A percentile compares a stretch with the other conserved stretches of the same genome.
Conservation (phyloP, 2,329 filamentous ascomycete genomes). For the Cordyceps javanica region DNA sequence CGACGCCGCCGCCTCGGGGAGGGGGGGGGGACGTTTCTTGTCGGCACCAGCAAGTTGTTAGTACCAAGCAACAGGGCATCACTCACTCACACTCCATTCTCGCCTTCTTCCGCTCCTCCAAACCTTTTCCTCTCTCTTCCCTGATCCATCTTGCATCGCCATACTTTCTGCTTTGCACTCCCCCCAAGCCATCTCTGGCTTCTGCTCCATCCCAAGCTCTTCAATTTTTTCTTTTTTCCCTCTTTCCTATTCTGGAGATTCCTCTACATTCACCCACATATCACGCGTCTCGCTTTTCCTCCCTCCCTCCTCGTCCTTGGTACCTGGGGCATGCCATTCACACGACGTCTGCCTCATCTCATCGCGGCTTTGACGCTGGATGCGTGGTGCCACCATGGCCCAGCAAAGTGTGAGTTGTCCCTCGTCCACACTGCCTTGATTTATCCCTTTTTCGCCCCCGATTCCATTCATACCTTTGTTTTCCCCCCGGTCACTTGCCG, state of each 20-base stretch:
- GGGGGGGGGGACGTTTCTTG: conserved; percentile 35
- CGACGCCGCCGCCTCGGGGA: conserved; percentile 29
- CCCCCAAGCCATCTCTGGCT: background rate
- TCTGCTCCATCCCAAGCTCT: background rate
- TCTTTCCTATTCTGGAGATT: background rate
- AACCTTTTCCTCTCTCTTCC: conserved; percentile 10
- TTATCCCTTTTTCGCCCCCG: conserved; percentile 16
- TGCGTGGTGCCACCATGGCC: conserved; percentile 31
- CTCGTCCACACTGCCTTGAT: background rate
- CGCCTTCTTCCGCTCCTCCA: conserved; percentile 13
- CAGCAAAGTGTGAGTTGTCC: conserved; percentile 31
- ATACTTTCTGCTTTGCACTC: background rate
- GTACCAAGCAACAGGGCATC: too few relatives aligned
- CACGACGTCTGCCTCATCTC: conserved; percentile 24
- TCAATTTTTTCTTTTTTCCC: background rate
- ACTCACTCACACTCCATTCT: conserved; percentile 22
- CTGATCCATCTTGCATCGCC: conserved; percentile 5
- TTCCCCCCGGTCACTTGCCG: conserved; percentile 12
- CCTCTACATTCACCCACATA: background rate
- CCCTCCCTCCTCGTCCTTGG: conserved; percentile 17
- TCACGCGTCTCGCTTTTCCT: conserved; percentile 11
- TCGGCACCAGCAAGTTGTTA: conserved; percentile 26
- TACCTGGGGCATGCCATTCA: conserved; percentile 24
- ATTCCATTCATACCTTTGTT: conserved; percentile 17
- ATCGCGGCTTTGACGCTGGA: conserved; percentile 26